Evolutionary conservation across 129 eudicot species (phyloP).

Genomic region (Ambrosia artemisiifolia): DNA sequence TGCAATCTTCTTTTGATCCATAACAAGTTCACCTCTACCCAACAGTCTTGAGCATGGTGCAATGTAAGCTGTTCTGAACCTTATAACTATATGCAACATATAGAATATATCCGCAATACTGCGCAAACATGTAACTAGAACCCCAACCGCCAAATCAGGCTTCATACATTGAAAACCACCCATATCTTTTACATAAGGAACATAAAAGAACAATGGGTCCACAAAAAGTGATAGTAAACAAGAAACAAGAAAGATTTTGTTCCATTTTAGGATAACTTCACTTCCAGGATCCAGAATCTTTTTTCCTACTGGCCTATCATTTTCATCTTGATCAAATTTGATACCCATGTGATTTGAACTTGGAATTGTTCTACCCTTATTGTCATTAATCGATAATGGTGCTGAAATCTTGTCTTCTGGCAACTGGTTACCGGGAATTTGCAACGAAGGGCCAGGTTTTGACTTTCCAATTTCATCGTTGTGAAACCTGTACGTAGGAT

Average conservation of each 20-base stretch:
- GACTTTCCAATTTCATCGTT: conserved; percentile 40
- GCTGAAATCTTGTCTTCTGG: conserved; percentile 39
- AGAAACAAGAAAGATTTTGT: conserved; percentile 60
- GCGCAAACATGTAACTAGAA: conserved; percentile 60
- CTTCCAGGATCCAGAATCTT: conserved; percentile 76
- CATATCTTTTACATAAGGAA: conserved; percentile 49
- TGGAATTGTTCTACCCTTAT: conserved; percentile 25
- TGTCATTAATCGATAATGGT: conserved; percentile 24
- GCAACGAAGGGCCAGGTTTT: conserved; percentile 47
- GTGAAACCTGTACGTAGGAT: conserved; percentile 44
- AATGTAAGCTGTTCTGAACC: conserved; percentile 81
- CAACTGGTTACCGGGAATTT: conserved; percentile 34
- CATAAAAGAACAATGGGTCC: conserved; percentile 84
- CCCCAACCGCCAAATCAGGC: conserved; percentile 55
- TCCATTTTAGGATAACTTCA: conserved; percentile 70
- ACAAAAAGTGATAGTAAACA: conserved; percentile 78
- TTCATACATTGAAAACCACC: conserved; percentile 51
- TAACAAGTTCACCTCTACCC: conserved; percentile 93
- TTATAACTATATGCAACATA: conserved; percentile 52
- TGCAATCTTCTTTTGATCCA: conserved; percentile 58
- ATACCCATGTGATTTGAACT: conserved; percentile 18
- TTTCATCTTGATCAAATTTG: conserved; percentile 49
- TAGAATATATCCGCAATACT: conserved; percentile 71
- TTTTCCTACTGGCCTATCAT: conserved; percentile 27
- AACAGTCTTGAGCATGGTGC: conserved; percentile 80